Evolutionary conservation across 73 alveolate genomes (phyloP), one percentile per base, ranked within the genome.

Genomic region (Tetrahymena elliotti): DNA sequence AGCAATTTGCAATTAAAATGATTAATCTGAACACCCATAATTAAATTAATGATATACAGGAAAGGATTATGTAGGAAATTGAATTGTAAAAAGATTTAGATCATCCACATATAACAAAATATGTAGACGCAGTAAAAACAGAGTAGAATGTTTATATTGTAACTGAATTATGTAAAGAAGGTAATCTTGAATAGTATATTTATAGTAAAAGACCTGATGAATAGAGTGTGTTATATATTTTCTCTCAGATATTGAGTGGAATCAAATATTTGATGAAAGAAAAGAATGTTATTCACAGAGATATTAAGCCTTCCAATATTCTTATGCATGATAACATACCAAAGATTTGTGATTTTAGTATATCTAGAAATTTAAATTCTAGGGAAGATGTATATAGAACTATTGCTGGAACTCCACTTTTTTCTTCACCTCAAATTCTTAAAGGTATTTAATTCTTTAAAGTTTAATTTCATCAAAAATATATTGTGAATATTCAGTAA

Each of bases 381-480:
- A 37, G 35, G 4, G 33, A 39, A 18, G 95, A 94, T 36, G 92
- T 41, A 13, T 84, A 93, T 88, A 35, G 40, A 41, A 94, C 96
- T 27, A 94, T 94, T 92, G 84, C 92, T 15, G 97, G 97, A 94
- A 93, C 97, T 5, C 97, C 96, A 5, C 92, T 84, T 3, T 96
- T 94, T 92, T 84, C 94, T 84, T 96, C 97, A 37, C 97, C 97
- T 37, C 95, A 96, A 94, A 83, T 96, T 3, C 40, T 96, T 8
- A n/a, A 93, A 9, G 97, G 97, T n/a, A 47, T 47, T 47, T 4
- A 47, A 13, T 12, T 47, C 68, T 38, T 52, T 83, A 83, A 9
- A 41, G 94, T 88, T 33, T 82, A 36, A 52, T 94, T 18, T 18
- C 52, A n/a, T 93, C 95, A 38, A 96, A 93, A 83, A n/a, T n/a